Evolutionary conservation across 192 early-diverging fungal genomes (phyloP).

Genomic region (Podila verticillata): DNA sequence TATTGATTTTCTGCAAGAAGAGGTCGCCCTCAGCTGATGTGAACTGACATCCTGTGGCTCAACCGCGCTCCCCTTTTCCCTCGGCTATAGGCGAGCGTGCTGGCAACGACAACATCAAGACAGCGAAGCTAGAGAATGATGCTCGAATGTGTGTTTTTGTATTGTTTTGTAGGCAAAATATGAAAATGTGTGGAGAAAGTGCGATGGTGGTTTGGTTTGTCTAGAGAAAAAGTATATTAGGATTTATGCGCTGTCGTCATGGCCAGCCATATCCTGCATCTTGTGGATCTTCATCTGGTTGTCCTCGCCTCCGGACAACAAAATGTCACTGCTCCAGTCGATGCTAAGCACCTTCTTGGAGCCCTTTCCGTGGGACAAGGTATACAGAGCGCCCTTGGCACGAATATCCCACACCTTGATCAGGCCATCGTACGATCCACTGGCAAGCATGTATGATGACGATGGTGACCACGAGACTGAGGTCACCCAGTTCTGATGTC

Average conservation of each 20-base stretch:
- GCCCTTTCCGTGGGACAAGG: slow-evolving; percentile 57
- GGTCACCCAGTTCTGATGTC: slow-evolving; percentile 88
- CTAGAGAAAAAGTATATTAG: neutral
- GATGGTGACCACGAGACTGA: slow-evolving; percentile 86
- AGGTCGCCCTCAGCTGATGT: no score
- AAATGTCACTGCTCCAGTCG: slow-evolving; percentile 70
- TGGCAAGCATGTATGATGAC: slow-evolving; percentile 78
- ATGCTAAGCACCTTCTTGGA: slow-evolving; percentile 76
- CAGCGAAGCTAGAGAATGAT: neutral
- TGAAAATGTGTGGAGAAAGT: neutral
- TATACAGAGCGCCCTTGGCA: slow-evolving; percentile 85
- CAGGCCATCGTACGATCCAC: slow-evolving; percentile 87
- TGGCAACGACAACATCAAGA: no score
- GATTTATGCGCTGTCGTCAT: slow-evolving; percentile 23
- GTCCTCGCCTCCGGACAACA: slow-evolving; percentile 85
- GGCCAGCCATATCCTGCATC: slow-evolving; percentile 44
- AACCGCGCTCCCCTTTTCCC: no score
- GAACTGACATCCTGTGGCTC: no score
- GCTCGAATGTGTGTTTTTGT: neutral
- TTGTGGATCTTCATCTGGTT: slow-evolving; percentile 68
- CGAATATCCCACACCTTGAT: slow-evolving; percentile 96
- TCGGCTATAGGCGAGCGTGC: no score
- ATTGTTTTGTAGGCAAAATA: neutral
- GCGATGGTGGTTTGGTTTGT: neutral
- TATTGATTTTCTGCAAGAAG: no score